Conservation (phyloP, 2,329 filamentous ascomycete species). For the Stagonosporopsis vannaccii region DNA sequence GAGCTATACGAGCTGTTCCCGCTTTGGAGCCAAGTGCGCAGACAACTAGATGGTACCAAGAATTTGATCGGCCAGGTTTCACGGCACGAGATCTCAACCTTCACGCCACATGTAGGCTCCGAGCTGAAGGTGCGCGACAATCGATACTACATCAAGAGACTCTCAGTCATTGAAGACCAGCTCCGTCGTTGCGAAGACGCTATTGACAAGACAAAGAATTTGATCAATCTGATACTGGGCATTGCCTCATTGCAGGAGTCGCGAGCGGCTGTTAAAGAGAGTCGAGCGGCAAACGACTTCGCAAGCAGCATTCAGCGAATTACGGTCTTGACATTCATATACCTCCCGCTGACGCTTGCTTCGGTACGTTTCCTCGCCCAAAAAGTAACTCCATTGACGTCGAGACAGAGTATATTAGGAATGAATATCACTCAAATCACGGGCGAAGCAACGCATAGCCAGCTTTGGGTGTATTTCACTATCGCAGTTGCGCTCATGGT, state of each 20-base stretch:
- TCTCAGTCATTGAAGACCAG: slow-evolving; percentile 19
- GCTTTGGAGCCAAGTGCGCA: slow-evolving; percentile 18
- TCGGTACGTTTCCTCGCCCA: slow-evolving; percentile 3
- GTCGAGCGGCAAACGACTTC: slow-evolving; percentile 20
- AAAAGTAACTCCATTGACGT: neutral
- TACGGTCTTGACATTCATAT: slow-evolving; percentile 24
- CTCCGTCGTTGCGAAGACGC: slow-evolving; percentile 20
- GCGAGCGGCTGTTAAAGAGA: slow-evolving; percentile 22
- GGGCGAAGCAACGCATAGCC: slow-evolving; percentile 9
- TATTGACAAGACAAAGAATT: slow-evolving; percentile 20
- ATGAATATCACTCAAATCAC: slow-evolving; percentile 26
- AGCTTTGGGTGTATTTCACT: slow-evolving; percentile 20
- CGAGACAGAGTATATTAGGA: slow-evolving; percentile 20
- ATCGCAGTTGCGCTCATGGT: slow-evolving; percentile 18
- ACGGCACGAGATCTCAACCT: slow-evolving; percentile 10
- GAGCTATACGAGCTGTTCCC: slow-evolving; percentile 19
- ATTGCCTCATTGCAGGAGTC: slow-evolving; percentile 25
- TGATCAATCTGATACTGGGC: slow-evolving; percentile 23
- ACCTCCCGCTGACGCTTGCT: slow-evolving; percentile 23
- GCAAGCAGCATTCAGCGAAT: slow-evolving; percentile 20
- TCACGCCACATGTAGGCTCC: neutral
- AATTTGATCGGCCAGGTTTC: slow-evolving; percentile 16
- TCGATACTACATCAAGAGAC: slow-evolving; percentile 5
- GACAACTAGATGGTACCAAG: slow-evolving; percentile 14
- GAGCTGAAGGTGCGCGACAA: neutral